These are phyloP conservation scores for Camellia oleifera DNA, from an alignment of 179 eudicot species.

Conservation along the genomic window DNA sequence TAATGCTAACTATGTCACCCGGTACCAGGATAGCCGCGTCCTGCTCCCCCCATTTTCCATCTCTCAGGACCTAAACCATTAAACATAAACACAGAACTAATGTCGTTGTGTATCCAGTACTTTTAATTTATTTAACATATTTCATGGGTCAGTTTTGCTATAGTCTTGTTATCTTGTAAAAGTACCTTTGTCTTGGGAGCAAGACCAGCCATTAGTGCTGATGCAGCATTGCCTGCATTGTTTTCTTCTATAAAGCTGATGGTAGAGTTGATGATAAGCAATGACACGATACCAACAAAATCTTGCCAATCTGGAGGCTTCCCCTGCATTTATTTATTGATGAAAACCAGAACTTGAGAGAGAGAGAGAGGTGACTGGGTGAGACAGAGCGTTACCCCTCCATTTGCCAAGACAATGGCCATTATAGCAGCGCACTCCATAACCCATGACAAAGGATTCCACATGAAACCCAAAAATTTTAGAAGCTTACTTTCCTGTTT, in stretches of 20 bases:
- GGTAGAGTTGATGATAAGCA: slow-evolving; percentile 75
- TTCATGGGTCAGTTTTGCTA: not conserved
- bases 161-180: not conserved
- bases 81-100: not conserved
- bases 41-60: slow-evolving; percentile 62
- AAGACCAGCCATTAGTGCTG: slow-evolving; percentile 85
- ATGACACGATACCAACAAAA: slow-evolving; percentile 59
- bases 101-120: not conserved
- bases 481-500: slow-evolving; percentile 69
- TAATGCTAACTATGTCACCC: slow-evolving; percentile 77
- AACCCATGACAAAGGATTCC: slow-evolving; percentile 95
- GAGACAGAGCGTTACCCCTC: slow-evolving; percentile 43
- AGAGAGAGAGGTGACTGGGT: not conserved
- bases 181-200: slow-evolving; percentile 83
- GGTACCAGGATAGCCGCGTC: slow-evolving; percentile 80
- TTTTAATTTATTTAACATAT: too few relatives aligned
- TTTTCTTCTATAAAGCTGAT: slow-evolving; percentile 85
- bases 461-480: slow-evolving; percentile 83
- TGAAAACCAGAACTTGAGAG: not conserved
- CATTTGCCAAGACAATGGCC: slow-evolving; percentile 86
- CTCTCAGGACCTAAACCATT: slow-evolving; percentile 56
- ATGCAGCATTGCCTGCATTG: slow-evolving; percentile 91
- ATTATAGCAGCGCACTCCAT: slow-evolving; percentile 85
- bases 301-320: slow-evolving; percentile 87
- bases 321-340: slow-evolving; percentile 43